Percentiles rank a stretch among this genome's conserved stretches.
Evolutionary conservation across 2,329 filamentous ascomycete species (phyloP).

Genomic region (Scopulariopsis brevicaulis): DNA sequence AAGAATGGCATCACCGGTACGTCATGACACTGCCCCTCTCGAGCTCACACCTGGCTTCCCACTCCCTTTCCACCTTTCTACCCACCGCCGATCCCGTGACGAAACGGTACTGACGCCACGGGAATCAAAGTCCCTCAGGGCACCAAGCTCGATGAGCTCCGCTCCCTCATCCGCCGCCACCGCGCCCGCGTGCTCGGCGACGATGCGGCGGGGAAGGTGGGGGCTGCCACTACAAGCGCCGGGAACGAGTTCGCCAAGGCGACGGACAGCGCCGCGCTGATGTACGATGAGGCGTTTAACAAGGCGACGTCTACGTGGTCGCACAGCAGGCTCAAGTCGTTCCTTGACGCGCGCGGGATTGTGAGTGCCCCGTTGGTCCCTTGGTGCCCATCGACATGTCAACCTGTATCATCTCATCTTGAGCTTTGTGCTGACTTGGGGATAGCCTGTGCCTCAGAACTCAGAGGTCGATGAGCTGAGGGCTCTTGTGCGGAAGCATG

Average conservation of each 20-base stretch:
- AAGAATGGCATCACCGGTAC: slow-evolving; percentile 63
- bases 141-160: slow-evolving; percentile 78
- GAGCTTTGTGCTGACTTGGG: slow-evolving; percentile 5
- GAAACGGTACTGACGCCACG: slow-evolving; percentile 16
- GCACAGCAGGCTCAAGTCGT: slow-evolving; percentile 66
- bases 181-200: slow-evolving; percentile 61
- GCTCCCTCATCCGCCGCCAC: slow-evolving; percentile 83
- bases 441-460: slow-evolving; percentile 52
- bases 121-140: slow-evolving; percentile 63
- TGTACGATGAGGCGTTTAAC: slow-evolving; percentile 57
- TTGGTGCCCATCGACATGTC: neutral
- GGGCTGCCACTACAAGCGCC: slow-evolving; percentile 63
- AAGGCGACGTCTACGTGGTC: slow-evolving; percentile 53
- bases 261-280: slow-evolving; percentile 54
- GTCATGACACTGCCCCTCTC: slow-evolving; percentile 4
- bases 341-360: slow-evolving; percentile 64
- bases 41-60: neutral
- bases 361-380: neutral
- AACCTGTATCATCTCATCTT: too few species aligned
- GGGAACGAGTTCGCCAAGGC: slow-evolving; percentile 68
- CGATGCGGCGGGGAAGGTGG: slow-evolving; percentile 46
- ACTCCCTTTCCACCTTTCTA: slow-evolving; percentile 3
- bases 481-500: slow-evolving; percentile 61
- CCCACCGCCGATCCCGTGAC: neutral
- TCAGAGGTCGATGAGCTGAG: slow-evolving; percentile 63